Evolutionary conservation across 176 grass and related monocot species (phyloP), one percentile per base, ranked within the genome.

Genomic region (Themeda triandra): DNA sequence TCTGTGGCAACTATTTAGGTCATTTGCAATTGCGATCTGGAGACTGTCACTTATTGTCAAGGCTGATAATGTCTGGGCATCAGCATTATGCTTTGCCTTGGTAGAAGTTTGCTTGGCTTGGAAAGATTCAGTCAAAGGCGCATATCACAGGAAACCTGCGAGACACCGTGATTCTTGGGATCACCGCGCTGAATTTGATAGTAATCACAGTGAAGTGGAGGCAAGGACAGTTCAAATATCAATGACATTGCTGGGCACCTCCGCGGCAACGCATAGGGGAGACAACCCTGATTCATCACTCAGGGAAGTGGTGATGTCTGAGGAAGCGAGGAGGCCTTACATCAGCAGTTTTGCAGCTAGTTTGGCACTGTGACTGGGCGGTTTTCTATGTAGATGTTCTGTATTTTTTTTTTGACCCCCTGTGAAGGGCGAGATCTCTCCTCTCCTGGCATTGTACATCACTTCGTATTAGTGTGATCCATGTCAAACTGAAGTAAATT

Each of bases 341-440:
- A 69, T 32, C 62, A 80, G 39, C 86, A 88, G 59, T 88, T 91
- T 92, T 88, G 90, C 90, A 86, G 86, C 48, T 88, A 85, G 66
- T 82, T 73, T 82, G 71, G 37, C 40, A 62, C 46, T 41, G 56
- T 80, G 80, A 25, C 32, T 2, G 14, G 69, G 41, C 21, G 37
- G 48, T 84, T 71, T 63, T 41, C 37, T 69, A 49, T 75, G 80
- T 80, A 87, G 80, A 76, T 75, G 76, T 45, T 84, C 49, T 46
- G 41, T 71, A 17, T 7, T 32, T 80, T 77, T 29, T 63, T 36
- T 3, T 35, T 35, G 1, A 11, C 27, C 28, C 54, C 25, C 31
- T 46, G 75, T 36, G 8, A 48, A 70, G 83, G 71, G 63, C 32
- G 69, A 87, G 80, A 74, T 74, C 29, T 74, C 80, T 83, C 37